These are phyloP conservation scores for Saprolegnia parasitica DNA, from an alignment of 352 stramenopile genomes.

Conservation along the genomic window DNA sequence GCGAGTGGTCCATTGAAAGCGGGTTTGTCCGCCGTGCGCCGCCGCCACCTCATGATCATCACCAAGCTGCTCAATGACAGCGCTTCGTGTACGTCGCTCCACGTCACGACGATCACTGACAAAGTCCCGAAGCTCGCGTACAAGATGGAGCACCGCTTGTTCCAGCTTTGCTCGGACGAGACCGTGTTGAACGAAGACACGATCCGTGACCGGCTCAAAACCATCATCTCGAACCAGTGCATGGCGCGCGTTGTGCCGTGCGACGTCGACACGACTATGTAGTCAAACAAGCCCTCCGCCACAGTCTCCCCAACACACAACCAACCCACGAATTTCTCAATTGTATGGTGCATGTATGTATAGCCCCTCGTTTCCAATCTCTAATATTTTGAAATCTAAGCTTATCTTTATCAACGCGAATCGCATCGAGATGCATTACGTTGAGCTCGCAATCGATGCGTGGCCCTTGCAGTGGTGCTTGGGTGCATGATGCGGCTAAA, in stretches of 20 bases:
- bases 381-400: constrained; percentile 2
- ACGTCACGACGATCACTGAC: constrained; percentile 11
- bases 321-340: not conserved
- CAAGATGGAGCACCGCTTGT: constrained; percentile 13
- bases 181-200: constrained; percentile 22
- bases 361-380: not conserved
- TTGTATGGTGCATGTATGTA: not conserved
- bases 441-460: too few species aligned
- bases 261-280: not conserved
- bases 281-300: not conserved
- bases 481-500: too few species aligned
- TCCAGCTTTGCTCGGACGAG: constrained; percentile 3
- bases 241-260: not conserved
- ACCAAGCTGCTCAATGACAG: constrained; percentile 19
- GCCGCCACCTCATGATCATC: constrained; percentile 15
- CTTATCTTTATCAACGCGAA: not conserved
- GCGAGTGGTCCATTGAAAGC: constrained; percentile 12
- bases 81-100: constrained; percentile 11
- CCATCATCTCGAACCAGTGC: constrained; percentile 14
- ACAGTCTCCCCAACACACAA: not conserved
- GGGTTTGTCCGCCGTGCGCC: not conserved
- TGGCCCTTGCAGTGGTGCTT: too few species aligned
- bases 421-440: not conserved
- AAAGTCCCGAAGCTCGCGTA: constrained; percentile 9
- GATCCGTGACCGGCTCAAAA: constrained; percentile 1